A percentile compares a stretch with the other conserved stretches of the same genome.
phyloP scores from a whole-genome alignment of 139 green algal genomes.

The Chlamydomonas sphaeroides region DNA sequence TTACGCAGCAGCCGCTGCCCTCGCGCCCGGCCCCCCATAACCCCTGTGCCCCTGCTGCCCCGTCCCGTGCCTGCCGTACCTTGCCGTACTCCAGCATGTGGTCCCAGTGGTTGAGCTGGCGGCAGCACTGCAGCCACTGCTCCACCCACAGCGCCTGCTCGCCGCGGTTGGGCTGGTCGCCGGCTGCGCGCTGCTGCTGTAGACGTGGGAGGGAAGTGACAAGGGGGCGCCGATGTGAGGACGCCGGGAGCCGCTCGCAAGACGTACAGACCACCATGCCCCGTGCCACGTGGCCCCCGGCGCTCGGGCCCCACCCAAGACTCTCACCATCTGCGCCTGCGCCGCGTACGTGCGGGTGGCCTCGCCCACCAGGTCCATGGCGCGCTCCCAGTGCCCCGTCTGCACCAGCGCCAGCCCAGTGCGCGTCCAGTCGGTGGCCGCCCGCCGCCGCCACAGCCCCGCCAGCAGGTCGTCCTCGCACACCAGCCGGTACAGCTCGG shows the following conservation, averaged over 20 bases:
- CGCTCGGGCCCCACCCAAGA: no score
- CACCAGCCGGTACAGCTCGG: conserved; percentile 66
- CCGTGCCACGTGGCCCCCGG: no score
- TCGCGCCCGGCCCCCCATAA: no score
- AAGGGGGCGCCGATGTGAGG: no score
- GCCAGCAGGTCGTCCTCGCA: conserved; percentile 90
- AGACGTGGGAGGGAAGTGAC: no score
- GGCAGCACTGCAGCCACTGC: conserved; percentile 85
- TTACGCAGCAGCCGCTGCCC: no score
- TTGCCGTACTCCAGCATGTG: conserved; percentile 83
- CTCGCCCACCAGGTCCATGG: conserved; percentile 81
- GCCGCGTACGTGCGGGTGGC: conserved; percentile 36
- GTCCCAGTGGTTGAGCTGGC: conserved; percentile 96
- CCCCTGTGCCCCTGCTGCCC: no score
- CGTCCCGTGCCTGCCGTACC: not conserved
- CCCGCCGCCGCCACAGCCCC: conserved; percentile 86
- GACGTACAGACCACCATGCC: no score
- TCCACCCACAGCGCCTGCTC: conserved; percentile 70
- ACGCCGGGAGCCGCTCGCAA: no score
- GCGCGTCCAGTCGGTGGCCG: conserved; percentile 44
- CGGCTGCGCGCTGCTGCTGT: not conserved
- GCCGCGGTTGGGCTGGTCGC: conserved; percentile 51
- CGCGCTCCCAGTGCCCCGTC: conserved; percentile 82
- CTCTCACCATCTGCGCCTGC: conserved; percentile 3
- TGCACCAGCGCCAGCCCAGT: conserved; percentile 79